Conservation (phyloP, 139 green algal species). For the Chlorella sp. region DNA sequence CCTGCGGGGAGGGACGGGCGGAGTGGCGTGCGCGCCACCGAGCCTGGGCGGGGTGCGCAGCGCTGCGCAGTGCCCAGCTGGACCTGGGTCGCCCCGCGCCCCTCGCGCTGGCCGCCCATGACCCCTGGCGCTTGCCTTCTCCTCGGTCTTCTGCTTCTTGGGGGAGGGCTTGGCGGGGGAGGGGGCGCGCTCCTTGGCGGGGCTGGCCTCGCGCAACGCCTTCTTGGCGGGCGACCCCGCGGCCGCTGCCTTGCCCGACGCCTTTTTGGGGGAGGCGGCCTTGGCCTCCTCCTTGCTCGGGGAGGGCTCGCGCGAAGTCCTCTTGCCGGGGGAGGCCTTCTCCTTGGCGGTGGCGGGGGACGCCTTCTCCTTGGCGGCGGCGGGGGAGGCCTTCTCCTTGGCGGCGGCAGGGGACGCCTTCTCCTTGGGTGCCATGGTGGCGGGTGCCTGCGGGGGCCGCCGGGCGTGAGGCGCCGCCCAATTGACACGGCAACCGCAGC, state of each 20-base stretch:
- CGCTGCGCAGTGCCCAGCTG: too few relatives aligned
- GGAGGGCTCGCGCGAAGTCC: too few relatives aligned
- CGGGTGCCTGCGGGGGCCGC: too few relatives aligned
- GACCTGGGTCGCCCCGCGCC: too few relatives aligned
- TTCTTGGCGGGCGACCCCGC: not conserved
- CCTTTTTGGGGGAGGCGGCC: not conserved
- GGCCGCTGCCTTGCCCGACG: not conserved
- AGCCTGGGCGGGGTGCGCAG: too few relatives aligned
- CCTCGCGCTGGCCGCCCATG: too few relatives aligned
- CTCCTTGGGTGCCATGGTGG: conserved; percentile 15
- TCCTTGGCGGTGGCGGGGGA: not conserved
- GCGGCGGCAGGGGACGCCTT: not conserved
- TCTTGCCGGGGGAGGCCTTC: too few relatives aligned
- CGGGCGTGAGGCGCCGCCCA: too few relatives aligned
- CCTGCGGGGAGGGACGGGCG: too few relatives aligned
- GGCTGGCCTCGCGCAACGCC: not conserved
- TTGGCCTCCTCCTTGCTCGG: too few relatives aligned
- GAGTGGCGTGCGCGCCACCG: too few relatives aligned
- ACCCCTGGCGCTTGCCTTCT: not conserved
- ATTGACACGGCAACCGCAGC: too few relatives aligned
- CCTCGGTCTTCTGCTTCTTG: conserved; percentile 24
- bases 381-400: conserved; percentile 13
- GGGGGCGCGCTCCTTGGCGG: not conserved
- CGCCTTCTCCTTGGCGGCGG: conserved; percentile 19
- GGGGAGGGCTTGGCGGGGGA: not conserved